A percentile compares a stretch with the other conserved stretches of the same genome.
phyloP scores from a whole-genome alignment of 306 rosid genomes.

The Malus domestica region ASM211411v1 NC_041799.1:23435501-23436000 shows the following conservation, averaged over 20 bases:
- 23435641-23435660: slow-evolving; percentile 74
- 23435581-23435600: slow-evolving; percentile 93
- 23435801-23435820: neutral
- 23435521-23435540: slow-evolving; percentile 85
- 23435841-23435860: neutral
- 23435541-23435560: slow-evolving; percentile 89
- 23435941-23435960: no score
- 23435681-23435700: slow-evolving; percentile 67
- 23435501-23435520: slow-evolving; percentile 94
- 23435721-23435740: neutral
- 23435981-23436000: neutral
- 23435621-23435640: slow-evolving; percentile 37
- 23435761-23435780: neutral
- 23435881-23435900: neutral
- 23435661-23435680: slow-evolving; percentile 69
- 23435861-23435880: neutral
- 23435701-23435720: slow-evolving; percentile 65
- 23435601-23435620: slow-evolving; percentile 81
- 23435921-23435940: no score
- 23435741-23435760: neutral
- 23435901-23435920: no score
- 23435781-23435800: neutral
- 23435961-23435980: neutral
- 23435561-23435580: slow-evolving; percentile 70
- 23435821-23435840: neutral